Conservation (phyloP, 1,284 basidiomycete species). For the Earliella scabrosa region DNA sequence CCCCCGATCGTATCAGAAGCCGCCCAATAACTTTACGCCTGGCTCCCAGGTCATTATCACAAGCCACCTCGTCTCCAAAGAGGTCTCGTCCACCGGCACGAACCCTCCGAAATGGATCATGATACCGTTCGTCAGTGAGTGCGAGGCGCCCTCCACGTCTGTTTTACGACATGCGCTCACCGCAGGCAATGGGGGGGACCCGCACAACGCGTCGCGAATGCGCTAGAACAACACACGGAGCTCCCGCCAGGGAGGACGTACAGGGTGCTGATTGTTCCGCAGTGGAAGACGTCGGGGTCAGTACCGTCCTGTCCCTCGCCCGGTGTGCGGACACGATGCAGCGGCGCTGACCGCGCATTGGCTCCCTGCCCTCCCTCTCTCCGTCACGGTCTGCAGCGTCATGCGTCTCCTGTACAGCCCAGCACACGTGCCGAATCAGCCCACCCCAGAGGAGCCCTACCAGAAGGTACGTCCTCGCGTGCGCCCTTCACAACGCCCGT, state of each 20-base stretch:
- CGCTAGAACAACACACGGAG: constrained; percentile 32
- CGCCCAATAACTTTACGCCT: constrained; percentile 15
- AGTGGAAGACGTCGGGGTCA: constrained; percentile 41
- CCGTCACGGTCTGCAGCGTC: constrained; percentile 33
- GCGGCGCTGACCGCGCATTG: constrained; percentile 18
- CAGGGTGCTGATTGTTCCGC: constrained; percentile 41
- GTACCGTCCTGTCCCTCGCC: constrained; percentile 13
- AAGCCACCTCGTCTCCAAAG: constrained; percentile 71
- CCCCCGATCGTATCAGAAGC: constrained; percentile 22
- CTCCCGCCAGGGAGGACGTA: constrained; percentile 40
- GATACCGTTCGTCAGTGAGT: constrained; percentile 64
- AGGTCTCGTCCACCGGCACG: constrained; percentile 58
- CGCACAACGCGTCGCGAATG: neutral
- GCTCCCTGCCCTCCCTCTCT: too few species aligned
- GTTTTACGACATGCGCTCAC: constrained; percentile 7
- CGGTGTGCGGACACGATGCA: constrained; percentile 21
- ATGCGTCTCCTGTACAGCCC: constrained; percentile 40
- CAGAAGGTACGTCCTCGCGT: constrained; percentile 31
- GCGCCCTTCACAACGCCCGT: too few species aligned
- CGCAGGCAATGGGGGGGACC: neutral
- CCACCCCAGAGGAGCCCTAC: constrained; percentile 34
- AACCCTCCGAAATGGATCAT: constrained; percentile 57
- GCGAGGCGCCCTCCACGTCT: neutral
- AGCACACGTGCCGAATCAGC: constrained; percentile 25
- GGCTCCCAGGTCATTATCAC: constrained; percentile 61